Evolutionary conservation across 768 basidiomycete species (phyloP).

Genomic region (Omphalotus guepiniiformis): DNA sequence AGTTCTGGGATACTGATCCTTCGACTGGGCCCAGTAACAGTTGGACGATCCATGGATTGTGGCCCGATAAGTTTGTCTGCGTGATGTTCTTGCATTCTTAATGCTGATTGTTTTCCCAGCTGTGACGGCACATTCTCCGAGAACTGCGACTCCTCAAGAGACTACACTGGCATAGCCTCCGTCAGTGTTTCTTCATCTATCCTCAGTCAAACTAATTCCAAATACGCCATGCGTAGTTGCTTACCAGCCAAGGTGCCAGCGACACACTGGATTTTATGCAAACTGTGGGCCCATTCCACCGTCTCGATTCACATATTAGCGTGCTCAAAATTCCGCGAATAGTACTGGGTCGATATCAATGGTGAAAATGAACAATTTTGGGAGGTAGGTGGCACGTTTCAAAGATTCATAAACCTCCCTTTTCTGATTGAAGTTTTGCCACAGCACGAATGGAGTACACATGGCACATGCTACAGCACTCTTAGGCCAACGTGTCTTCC

Average conservation of each 20-base stretch:
- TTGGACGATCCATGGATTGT: slow-evolving; percentile 76
- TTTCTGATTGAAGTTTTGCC: slow-evolving; percentile 7
- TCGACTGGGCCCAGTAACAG: slow-evolving; percentile 58
- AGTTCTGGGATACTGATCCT: slow-evolving; percentile 74
- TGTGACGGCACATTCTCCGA: slow-evolving; percentile 45
- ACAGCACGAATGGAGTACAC: slow-evolving; percentile 68
- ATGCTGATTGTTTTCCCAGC: slow-evolving; percentile 26
- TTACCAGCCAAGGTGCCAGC: slow-evolving; percentile 52
- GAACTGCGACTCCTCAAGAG: slow-evolving; percentile 44
- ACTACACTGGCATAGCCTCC: slow-evolving; percentile 38
- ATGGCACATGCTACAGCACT: slow-evolving; percentile 64
- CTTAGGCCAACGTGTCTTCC: slow-evolving; percentile 57
- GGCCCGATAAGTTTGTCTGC: slow-evolving; percentile 54
- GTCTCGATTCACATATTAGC: slow-evolving; percentile 14
- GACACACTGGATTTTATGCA: slow-evolving; percentile 59
- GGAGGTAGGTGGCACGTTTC: slow-evolving; percentile 41
- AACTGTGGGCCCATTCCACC: slow-evolving; percentile 19
- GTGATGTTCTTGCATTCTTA: background rate
- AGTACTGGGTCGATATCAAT: slow-evolving; percentile 61
- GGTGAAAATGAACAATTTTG: slow-evolving; percentile 63
- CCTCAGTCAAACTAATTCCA: background rate
- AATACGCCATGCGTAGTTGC: slow-evolving; percentile 34
- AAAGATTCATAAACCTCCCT: background rate
- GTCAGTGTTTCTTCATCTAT: slow-evolving; percentile 21
- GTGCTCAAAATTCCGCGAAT: slow-evolving; percentile 14